These are phyloP conservation scores for Hanseniaspora mollemarum DNA, from an alignment of 805 yeast species.

Conservation along the genomic window DNA sequence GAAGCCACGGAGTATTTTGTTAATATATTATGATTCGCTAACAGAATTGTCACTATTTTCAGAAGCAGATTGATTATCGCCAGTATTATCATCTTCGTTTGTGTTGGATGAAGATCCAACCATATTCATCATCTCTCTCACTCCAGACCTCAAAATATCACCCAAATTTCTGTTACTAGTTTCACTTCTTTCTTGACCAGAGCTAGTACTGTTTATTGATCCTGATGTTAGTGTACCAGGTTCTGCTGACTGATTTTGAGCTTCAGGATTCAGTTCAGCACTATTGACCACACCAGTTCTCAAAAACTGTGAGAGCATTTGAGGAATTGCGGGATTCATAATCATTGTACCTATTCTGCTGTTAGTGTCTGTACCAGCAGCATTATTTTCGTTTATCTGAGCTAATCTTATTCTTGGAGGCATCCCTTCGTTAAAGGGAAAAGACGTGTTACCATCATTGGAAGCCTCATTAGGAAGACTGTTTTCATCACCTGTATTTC, in stretches of 20 bases:
- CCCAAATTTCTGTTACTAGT: not conserved
- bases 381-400: not conserved
- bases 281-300: no score
- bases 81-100: constrained; percentile 12
- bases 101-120: not conserved
- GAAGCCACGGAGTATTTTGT: no score
- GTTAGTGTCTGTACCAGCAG: not conserved
- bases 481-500: not conserved
- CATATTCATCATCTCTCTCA: not conserved
- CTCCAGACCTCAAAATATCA: not conserved
- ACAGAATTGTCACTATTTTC: no score
- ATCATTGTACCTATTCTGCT: not conserved
- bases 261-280: no score
- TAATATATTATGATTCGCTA: no score
- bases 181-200: not conserved
- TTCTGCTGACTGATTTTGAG: no score
- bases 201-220: not conserved
- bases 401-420: constrained; percentile 1
- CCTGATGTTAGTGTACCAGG: not conserved
- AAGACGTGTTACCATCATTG: not conserved
- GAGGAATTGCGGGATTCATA: not conserved
- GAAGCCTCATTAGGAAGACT: not conserved
- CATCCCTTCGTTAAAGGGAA: not conserved
- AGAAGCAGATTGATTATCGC: no score
- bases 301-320: not conserved